Base-by-base conservation (phyloP, 441 rosid genomes). In the Viola pubescens region DNA sequence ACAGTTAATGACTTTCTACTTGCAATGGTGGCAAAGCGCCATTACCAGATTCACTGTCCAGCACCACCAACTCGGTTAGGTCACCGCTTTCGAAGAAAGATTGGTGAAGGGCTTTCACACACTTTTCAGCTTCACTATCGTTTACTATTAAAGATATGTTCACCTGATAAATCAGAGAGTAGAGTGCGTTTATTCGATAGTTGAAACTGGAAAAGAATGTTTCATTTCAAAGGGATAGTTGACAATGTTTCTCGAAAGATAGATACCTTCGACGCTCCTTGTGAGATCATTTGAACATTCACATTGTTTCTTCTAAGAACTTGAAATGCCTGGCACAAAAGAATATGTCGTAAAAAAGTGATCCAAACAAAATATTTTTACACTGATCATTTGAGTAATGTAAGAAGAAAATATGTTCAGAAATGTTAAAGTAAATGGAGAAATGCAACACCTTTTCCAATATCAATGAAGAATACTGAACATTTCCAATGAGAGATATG, bases 401-500 rank as follows among this genome's bases (percentile, higher is more conserved):
- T 26, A 26, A 26, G 34, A 50, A 26, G 54, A 26, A 51, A 7
- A 26, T 51, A 8, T 51, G 34, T 51, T 26, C 2, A 16, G 39
- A 10, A 26, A 46, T 12, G 4, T 9, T 41, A 16, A 14, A 9
- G 7, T 26, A 12, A 41, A 39, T 19, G 48, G 56, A 4, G 43
- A 39, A 52, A 50, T 59, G 37, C 42, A 40, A 37, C 11, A 89
- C 95, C 94, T 89, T 89, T 77, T 89, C 97, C 67, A 89, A 78
- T 65, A 87, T 85, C 69, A 85, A 75, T 12, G 95, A 87, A 16
- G 97, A 89, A 46, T 76, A 75, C 69, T 87, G 85, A 61, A 85
- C 88, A 65, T 89, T 89, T 52, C 95, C 91, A 12, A 89, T 89
- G 53, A 89, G 85, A 54, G 95, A 89, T 49, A 89, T 87, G 70